These are phyloP conservation scores for Pseudopyricularia cyperi DNA, from an alignment of 2,329 filamentous ascomycete species.

Conservation along the genomic window DNA sequence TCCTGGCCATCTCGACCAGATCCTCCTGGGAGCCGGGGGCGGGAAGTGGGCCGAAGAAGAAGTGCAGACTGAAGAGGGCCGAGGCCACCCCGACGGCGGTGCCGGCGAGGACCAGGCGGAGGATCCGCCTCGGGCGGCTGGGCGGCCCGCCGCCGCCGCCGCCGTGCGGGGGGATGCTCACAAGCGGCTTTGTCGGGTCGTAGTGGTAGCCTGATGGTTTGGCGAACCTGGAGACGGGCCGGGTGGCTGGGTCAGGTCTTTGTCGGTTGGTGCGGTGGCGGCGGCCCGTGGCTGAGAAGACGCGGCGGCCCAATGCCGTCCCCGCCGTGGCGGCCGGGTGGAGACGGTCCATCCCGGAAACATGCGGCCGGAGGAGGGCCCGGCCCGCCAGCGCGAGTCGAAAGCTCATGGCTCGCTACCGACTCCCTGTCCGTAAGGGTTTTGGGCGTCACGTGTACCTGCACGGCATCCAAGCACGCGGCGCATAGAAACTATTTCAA, in stretches of 20 bases:
- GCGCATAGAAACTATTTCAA: too few species aligned
- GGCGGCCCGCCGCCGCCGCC: neutral
- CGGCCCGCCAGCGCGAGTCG: neutral
- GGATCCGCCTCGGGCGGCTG: neutral
- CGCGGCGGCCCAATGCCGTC: neutral
- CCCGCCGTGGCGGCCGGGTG: neutral
- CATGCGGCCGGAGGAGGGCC: neutral
- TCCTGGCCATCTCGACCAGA: neutral
- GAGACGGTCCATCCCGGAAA: neutral
- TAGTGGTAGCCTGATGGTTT: neutral
- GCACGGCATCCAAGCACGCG: too few species aligned
- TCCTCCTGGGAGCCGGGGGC: slow-evolving; percentile 4
- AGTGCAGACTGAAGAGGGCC: neutral
- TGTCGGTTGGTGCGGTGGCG: neutral
- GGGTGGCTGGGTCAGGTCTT: neutral
- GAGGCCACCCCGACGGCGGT: neutral
- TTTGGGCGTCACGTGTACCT: too few species aligned
- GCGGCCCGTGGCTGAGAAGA: neutral
- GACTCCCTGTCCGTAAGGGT: neutral
- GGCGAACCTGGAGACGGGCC: neutral
- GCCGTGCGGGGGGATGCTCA: neutral
- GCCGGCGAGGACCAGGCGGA: neutral
- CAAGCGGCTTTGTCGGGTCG: neutral
- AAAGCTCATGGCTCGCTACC: neutral
- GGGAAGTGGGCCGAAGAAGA: neutral